Conservation (phyloP, 441 rosid genomes). For the Hura crepitans region DNA sequence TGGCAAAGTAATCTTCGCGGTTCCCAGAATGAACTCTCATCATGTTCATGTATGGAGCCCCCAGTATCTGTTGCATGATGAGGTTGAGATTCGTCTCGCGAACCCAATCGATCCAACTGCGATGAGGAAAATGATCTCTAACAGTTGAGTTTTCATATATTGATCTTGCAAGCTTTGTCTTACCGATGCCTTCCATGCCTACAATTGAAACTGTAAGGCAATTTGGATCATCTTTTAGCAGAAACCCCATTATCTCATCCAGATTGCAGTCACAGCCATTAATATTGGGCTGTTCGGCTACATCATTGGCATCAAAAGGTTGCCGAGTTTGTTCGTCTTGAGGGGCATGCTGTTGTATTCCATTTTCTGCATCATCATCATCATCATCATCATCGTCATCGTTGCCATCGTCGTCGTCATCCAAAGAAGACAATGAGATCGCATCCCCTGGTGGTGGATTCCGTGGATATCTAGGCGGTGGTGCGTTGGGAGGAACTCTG, state of each 20-base stretch:
- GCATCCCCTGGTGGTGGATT: slow-evolving; percentile 28
- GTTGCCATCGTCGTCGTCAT: slow-evolving; percentile 22
- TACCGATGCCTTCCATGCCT: slow-evolving; percentile 26
- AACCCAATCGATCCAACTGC: slow-evolving; percentile 24
- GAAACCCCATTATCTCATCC: slow-evolving; percentile 17
- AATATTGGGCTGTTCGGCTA: slow-evolving; percentile 19
- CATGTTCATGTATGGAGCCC: slow-evolving; percentile 16
- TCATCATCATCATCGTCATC: too few species aligned
- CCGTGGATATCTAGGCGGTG: slow-evolving; percentile 9
- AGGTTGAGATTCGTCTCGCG: slow-evolving; percentile 13
- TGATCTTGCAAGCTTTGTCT: slow-evolving; percentile 22
- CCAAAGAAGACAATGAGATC: slow-evolving; percentile 24
- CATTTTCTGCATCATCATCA: slow-evolving; percentile 22
- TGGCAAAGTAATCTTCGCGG: slow-evolving; percentile 20
- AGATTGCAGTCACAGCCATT: slow-evolving; percentile 12
- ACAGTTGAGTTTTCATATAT: slow-evolving; percentile 19
- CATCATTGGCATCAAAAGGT: slow-evolving; percentile 17
- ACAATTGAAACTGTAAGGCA: slow-evolving; percentile 19
- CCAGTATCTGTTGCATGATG: slow-evolving; percentile 18
- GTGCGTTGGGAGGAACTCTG: too few species aligned
- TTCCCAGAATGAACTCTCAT: slow-evolving; percentile 9
- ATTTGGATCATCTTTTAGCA: slow-evolving; percentile 18
- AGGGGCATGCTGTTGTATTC: neutral
- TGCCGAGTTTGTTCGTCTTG: slow-evolving; percentile 17
- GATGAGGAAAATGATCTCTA: slow-evolving; percentile 19